phyloP scores from a whole-genome alignment of 179 eudicot species.

The Beta corolliflora region DNA sequence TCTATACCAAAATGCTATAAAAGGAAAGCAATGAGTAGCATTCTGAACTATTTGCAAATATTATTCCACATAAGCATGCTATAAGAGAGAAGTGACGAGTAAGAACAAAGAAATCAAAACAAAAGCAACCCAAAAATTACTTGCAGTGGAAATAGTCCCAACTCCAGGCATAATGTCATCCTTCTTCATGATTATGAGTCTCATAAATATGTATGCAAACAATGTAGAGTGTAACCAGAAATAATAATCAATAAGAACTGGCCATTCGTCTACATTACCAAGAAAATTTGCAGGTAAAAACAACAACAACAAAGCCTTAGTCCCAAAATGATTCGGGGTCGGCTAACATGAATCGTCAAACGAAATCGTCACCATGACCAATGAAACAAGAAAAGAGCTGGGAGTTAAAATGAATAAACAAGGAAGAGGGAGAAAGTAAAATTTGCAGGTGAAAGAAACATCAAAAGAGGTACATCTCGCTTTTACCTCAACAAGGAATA shows the following conservation, averaged over 20 bases:
- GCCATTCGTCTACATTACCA: background rate
- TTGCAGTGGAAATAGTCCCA: background rate
- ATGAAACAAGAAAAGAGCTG: too few relatives aligned
- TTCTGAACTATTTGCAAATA: background rate
- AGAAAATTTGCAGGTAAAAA: background rate
- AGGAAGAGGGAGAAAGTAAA: background rate
- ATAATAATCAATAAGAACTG: background rate
- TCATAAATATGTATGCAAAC: background rate
- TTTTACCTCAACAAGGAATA: background rate
- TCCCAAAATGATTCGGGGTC: too few relatives aligned
- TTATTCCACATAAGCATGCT: background rate
- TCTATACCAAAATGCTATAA: background rate
- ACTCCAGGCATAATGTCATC: background rate
- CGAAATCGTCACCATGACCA: too few relatives aligned
- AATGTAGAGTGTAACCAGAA: background rate
- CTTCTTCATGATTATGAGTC: background rate
- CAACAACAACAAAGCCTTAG: background rate
- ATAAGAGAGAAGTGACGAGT: background rate
- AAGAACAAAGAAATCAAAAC: background rate
- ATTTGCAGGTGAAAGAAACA: background rate
- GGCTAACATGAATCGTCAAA: too few relatives aligned
- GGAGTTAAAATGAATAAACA: too few relatives aligned
- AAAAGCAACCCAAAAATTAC: background rate
- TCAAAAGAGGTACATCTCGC: background rate
- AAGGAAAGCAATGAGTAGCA: background rate